phyloP scores from a whole-genome alignment of 208 protist species.

The Herpetomonas samuelpessoai region DNA sequence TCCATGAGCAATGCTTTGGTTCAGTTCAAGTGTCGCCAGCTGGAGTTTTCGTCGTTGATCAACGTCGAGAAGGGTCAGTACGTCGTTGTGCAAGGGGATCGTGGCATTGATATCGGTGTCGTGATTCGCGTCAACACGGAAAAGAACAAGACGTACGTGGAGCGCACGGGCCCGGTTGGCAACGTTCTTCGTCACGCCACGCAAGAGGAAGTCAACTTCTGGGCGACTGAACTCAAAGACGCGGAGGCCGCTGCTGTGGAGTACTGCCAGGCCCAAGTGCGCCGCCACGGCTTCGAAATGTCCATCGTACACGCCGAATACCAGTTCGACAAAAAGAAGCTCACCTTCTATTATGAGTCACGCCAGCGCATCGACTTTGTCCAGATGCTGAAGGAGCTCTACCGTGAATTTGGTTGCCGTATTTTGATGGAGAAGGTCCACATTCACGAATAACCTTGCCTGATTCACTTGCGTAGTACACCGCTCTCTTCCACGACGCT shows the following conservation, averaged over 20 bases:
- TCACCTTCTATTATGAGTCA: constrained; percentile 90
- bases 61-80: constrained; percentile 69
- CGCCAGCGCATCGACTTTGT: constrained; percentile 77
- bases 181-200: constrained; percentile 75
- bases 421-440: constrained; percentile 91
- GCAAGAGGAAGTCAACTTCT: constrained; percentile 85
- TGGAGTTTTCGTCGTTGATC: constrained; percentile 62
- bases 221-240: constrained; percentile 77
- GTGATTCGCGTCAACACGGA: constrained; percentile 72
- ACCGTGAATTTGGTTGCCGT: constrained; percentile 85
- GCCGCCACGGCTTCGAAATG: constrained; percentile 67
- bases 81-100: constrained; percentile 85
- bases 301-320: constrained; percentile 84
- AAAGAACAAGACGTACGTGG: constrained; percentile 43
- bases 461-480: too few species aligned
- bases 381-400: constrained; percentile 77
- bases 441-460: constrained; percentile 14
- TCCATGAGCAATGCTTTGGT: constrained; percentile 57
- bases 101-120: constrained; percentile 89
- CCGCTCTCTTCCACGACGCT: too few species aligned
- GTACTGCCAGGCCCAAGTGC: constrained; percentile 63
- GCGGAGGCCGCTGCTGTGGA: constrained; percentile 67
- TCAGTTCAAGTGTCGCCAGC: constrained; percentile 89
- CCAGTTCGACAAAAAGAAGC: constrained; percentile 93
- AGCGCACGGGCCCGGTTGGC: constrained; percentile 45